Conservation (phyloP, 2,329 filamentous ascomycete species). For the Coniochaeta sp. region DNA sequence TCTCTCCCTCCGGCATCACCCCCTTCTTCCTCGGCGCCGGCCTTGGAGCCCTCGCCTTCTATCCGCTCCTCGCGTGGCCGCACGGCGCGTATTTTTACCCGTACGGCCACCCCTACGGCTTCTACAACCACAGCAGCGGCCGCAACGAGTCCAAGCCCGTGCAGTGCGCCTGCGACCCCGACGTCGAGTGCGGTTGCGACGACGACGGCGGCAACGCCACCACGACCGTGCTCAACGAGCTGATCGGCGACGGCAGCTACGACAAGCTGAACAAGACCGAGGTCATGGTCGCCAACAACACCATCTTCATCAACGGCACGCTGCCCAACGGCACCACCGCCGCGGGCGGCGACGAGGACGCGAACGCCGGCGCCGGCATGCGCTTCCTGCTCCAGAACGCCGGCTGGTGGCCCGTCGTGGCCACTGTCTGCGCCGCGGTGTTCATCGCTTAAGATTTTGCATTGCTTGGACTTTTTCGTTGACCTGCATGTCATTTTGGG, state of each 20-base stretch:
- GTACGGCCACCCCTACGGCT: conserved; percentile 43
- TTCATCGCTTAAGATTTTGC: conserved; percentile 28
- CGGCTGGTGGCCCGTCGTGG: conserved; percentile 44
- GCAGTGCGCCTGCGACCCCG: conserved; percentile 51
- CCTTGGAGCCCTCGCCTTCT: conserved; percentile 43
- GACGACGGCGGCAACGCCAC: conserved; percentile 44
- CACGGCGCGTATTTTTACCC: conserved; percentile 54
- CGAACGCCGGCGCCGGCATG: conserved; percentile 24
- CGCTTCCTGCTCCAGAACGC: conserved; percentile 25
- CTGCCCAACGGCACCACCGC: conserved; percentile 60
- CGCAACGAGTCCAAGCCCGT: conserved; percentile 54
- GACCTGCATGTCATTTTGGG: background rate
- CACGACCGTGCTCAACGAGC: conserved; percentile 47
- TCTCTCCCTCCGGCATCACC: conserved; percentile 42
- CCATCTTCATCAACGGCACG: conserved; percentile 69
- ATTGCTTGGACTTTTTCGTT: background rate
- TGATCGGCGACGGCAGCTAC: conserved; percentile 62
- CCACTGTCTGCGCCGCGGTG: conserved; percentile 35
- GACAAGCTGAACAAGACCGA: conserved; percentile 51
- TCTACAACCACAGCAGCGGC: conserved; percentile 41
- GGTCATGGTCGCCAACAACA: conserved; percentile 51
- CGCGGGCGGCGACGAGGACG: conserved; percentile 27
- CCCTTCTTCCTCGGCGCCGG: conserved; percentile 41
- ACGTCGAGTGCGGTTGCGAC: conserved; percentile 59
- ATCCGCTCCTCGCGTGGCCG: conserved; percentile 55